A percentile compares a stretch with the other conserved stretches of the same genome.
Conservation (phyloP, 176 grass and related monocot species). For the Oryza meridionalis region DNA sequence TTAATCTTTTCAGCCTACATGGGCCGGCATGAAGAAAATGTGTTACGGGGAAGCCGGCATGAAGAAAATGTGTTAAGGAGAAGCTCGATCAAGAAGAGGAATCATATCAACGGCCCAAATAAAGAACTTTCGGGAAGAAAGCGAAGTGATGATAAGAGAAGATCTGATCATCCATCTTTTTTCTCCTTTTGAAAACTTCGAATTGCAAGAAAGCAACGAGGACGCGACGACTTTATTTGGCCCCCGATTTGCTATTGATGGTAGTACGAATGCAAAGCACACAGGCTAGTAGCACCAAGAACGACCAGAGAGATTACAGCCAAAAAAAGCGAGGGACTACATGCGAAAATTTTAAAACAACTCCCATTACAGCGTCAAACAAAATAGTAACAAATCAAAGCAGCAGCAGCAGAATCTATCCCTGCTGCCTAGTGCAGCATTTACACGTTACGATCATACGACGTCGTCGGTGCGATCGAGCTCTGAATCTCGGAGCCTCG, state of each 20-base stretch:
- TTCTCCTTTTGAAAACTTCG: not conserved
- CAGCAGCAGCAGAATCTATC: not conserved
- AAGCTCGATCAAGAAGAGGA: too few species aligned
- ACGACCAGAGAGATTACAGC: not conserved
- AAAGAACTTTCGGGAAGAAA: not conserved
- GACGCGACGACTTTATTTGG: not conserved
- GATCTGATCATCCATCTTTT: not conserved
- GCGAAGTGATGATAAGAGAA: not conserved
- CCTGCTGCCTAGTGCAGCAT: not conserved
- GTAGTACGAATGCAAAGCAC: not conserved
- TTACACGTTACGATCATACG: not conserved
- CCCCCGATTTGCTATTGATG: not conserved
- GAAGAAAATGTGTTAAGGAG: too few species aligned
- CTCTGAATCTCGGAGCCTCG: too few species aligned
- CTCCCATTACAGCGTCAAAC: not conserved
- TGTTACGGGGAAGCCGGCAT: too few species aligned
- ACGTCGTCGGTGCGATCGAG: not conserved
- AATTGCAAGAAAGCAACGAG: not conserved
- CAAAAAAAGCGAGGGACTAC: slow-evolving; percentile 5
- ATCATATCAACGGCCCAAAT: not conserved
- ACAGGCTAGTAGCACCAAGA: not conserved
- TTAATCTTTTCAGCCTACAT: too few species aligned
- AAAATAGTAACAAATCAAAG: not conserved
- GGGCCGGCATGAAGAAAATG: too few species aligned
- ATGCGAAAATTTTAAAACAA: not conserved